Evolutionary conservation across 1,139 yeast species (phyloP), one percentile per base, ranked within the genome.

Genomic region (Pichiaceae sp.): DNA sequence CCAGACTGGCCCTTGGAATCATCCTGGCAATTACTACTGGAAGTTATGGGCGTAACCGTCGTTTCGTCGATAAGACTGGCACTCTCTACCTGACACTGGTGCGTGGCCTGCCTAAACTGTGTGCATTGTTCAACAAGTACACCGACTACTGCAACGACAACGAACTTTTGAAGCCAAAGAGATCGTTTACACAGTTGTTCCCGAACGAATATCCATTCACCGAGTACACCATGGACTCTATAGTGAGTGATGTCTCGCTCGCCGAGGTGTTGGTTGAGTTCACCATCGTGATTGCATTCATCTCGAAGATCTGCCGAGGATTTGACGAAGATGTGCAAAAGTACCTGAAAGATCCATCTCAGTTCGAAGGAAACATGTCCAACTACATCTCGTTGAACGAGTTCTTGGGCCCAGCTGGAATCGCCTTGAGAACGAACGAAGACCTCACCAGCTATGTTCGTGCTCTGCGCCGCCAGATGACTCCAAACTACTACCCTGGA

Each of bases 241-340:
- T 78, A 36, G 84, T 84, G 18, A 75, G 75, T 45, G 85, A 80
- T 46, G 84, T 78, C 46, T 66, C 70, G 2, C 65, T 82, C 44
- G 86, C 80, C 31, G 96, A 86, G 54, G 64, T 83, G 3, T 61
- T 86, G 42, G 65, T 82, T 37, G 96, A 86, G 54, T 54, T 84
- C 38, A 67, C 81, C 16, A 68, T 79, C 6, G 62, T 79, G 17
- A 75, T 80, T 42, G 63, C 75, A 29, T 74, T 68, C 49, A 60
- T 79, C 43, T 42, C 75, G 44, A 49, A 53, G 32, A 40, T 51
- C 19, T 51, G 78, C 70, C 64, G 85, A 86, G 4, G 69, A 70
- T 41, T 71, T 66, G 20, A 78, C 73, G 52, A 78, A 85, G 85
- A 54, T 78, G 14, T 78, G 87, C 0, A 59, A 82, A 34, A 73